Base-by-base conservation (phyloP, 2,329 filamentous ascomycete species). In the Orbilia javanica region DNA sequence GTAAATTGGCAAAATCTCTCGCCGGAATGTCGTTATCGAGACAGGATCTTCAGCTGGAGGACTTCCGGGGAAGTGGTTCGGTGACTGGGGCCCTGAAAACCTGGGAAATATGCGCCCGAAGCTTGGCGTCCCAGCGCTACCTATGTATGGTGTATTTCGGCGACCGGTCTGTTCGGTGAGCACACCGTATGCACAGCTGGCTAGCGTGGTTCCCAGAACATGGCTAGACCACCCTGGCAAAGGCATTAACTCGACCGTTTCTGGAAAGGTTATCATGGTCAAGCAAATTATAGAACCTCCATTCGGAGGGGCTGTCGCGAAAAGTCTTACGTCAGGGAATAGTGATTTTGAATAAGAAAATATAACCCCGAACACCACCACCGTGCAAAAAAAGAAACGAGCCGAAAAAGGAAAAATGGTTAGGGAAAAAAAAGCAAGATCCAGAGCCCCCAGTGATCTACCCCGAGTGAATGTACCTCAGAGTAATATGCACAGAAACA, bases 401-500 rank as follows among this genome's bases (percentile, higher is more conserved):
- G 3, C 31, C 18, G 55, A 20, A 34, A 57, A 68, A 68, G 66
- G 68, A 63, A 22, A 65, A 46, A 65, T 11, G 39, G 39, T 31
- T 31, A 25, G 34, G 44, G 60, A 50, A 55, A 46, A 62, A 44
- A 57, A 64, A 74, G 34, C 20, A 72, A 53, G 18, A n/a, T 8
- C 34, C 52, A 65, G 50, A 70, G n/a, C 48, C 13, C 55, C 64
- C 46, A 52, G 48, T 72, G 74, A 71, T 78, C 66, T 77, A 66
- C 66, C 50, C 50, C 62, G 60, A 55, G 53, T 46, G 53, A 27
- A 71, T 60, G 67, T 72, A 78, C 62, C 62, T 62, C 57, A 65
- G 22, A 36, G 67, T 70, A 78, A 72, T 72, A 64, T 76, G 73
- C 73, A 77, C 15, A 63, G 65, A 36, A 69, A 57, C 67, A 72